Percentiles rank a stretch among this genome's conserved stretches.
phyloP scores from a whole-genome alignment of 129 eudicot species.

The Mikania micrantha region DNA sequence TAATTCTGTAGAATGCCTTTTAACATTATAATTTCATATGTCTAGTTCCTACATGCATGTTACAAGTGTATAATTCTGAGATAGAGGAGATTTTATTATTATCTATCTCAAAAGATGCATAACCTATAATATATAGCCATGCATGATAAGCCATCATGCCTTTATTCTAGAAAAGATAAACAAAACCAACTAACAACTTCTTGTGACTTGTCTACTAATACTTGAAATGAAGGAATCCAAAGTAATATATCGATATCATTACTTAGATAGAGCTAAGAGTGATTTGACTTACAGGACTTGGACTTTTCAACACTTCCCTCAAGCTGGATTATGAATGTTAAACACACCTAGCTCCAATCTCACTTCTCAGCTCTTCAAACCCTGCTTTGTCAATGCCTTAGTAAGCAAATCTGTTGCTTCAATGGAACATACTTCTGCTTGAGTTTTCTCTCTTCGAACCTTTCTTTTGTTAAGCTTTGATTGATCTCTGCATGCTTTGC shows the following conservation, averaged over 20 bases:
- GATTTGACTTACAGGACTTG: not conserved
- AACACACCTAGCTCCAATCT: not conserved
- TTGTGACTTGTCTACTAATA: not conserved
- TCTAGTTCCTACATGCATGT: not conserved
- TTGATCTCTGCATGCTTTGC: not conserved
- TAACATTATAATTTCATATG: not conserved
- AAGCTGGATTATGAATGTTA: not conserved
- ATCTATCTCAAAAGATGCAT: not conserved
- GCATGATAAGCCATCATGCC: not conserved
- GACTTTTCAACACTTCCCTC: not conserved
- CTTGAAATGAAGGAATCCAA: not conserved
- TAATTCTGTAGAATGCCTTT: not conserved
- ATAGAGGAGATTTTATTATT: not conserved
- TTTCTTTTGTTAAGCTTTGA: no score
- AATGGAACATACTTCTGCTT: no score
- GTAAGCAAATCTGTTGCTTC: no score
- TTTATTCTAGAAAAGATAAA: not conserved
- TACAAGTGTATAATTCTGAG: not conserved
- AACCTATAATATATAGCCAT: not conserved
- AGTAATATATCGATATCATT: not conserved
- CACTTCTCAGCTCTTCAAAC: not conserved
- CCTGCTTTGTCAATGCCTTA: not conserved
- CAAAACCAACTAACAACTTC: not conserved
- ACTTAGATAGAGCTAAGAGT: not conserved
- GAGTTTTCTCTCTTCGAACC: no score